Evolutionary conservation across 2,329 filamentous ascomycete genomes (phyloP), one percentile per base, ranked within the genome.

Genomic region (Neoarthrinium moseri): DNA sequence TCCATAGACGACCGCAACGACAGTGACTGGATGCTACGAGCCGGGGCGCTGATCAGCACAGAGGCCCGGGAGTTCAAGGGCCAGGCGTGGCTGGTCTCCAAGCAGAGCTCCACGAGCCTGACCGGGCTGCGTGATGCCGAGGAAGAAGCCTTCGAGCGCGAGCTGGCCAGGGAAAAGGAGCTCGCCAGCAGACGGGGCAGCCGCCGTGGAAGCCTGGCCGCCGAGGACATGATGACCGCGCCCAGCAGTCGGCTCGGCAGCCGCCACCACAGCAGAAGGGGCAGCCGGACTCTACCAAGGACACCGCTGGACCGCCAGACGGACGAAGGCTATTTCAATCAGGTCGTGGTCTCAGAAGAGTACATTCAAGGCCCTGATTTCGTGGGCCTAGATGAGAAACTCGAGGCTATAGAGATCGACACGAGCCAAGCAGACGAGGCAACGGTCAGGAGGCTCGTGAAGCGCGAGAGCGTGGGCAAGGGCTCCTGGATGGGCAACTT

Each of bases 61-160:
- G 80, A 83, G 59, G 72, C 82, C 15, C 72, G 83, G 46, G 84
- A 87, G 59, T 83, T 72, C 56, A 87, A 87, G 64, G 84, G 84
- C 12, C 83, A 87, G 63, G 69, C 77, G 12, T 88, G 84, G 84
- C 74, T 88, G 17, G 70, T 80, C n/a, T 80, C 81, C 20, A 74
- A 81, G 37, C 80, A 78, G 45, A 84, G 81, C 59, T 84, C 82
- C 2, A 86, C 81, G 7, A 84, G 77, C 57, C 70, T 86, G 15
- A 67, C 74, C 1, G 78, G 72, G 20, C 63, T 75, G 58, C 69
- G 66, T 6, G 74, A 79, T 26, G 68, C 69, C 4, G 78, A 80
- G 4, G 77, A 81, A 30, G 75, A 77, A 49, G 73, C 69, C 10
- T 71, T 77, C 48, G 74, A 81, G 55, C 65, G 68, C 36, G 73